A percentile compares a stretch with the other conserved stretches of the same genome.
Evolutionary conservation across 2,329 filamentous ascomycete species (phyloP).

Genomic region (Fusarium penzigii): DNA sequence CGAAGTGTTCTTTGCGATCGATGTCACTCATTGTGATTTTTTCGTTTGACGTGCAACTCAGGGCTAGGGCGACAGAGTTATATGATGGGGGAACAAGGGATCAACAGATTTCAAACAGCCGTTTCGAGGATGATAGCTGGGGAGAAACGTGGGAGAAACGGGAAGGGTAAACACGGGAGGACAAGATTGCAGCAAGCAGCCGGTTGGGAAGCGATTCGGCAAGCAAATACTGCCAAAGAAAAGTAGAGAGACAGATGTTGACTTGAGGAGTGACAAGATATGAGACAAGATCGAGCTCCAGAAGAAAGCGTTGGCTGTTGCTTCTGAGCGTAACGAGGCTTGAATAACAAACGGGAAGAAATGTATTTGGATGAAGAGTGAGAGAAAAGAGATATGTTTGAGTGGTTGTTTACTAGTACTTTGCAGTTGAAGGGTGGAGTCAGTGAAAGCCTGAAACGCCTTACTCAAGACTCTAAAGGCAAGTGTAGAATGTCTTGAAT

Average conservation of each 20-base stretch:
- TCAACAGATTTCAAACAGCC: slow-evolving; percentile 4
- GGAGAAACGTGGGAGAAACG: slow-evolving; percentile 23
- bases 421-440: no score
- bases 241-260: slow-evolving; percentile 8
- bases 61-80: not conserved
- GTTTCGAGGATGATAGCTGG: slow-evolving; percentile 10
- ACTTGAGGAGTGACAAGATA: slow-evolving; percentile 16
- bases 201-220: slow-evolving; percentile 14
- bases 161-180: slow-evolving; percentile 9
- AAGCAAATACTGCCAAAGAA: slow-evolving; percentile 1
- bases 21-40: slow-evolving; percentile 34
- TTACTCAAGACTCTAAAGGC: no score
- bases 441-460: no score
- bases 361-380: no score
- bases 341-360: no score
- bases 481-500: no score
- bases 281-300: slow-evolving; percentile 22
- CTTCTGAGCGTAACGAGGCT: no score
- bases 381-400: no score
- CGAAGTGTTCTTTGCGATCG: slow-evolving; percentile 32
- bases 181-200: slow-evolving; percentile 25
- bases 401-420: no score
- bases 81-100: slow-evolving; percentile 4
- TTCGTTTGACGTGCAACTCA: no score
- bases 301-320: slow-evolving; percentile 1